Base-by-base conservation (phyloP, 2,329 filamentous ascomycete genomes). In the Ploettnerulaceae sp. region DNA sequence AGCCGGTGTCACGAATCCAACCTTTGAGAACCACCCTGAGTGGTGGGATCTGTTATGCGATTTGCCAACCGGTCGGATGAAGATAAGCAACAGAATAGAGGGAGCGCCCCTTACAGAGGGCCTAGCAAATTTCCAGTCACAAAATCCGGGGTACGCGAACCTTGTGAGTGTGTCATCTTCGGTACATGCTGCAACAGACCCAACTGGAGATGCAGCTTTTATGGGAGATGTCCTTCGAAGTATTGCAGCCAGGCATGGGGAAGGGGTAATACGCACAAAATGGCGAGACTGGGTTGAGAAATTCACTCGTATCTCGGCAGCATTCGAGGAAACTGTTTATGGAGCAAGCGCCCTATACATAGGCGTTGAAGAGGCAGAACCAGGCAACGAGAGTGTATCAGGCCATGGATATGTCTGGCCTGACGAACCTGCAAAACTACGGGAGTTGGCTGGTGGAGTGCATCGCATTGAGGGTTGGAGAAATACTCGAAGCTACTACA, bases 1-100 rank as follows among this genome's bases (percentile, higher is more conserved):
- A 59, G 93, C 93, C 2, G 93, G 93, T 47, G 93, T 98, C 31
- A 98, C 91, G 1, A 98, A 98, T 63, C 93, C 93, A 5, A 91
- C 89, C 0, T 98, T 98, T 64, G 89, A 91, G 52, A 81, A 89
- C 61, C 91, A 97, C 61, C 87, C 86, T 0, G 90, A 96, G 64
- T 98, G 93, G 93, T 98, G 93, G 93, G 93, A 98, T 67, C 70
- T 98, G 7, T 75, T 98, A 9, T 98, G 93, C 66, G 93, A 98
- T 66, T 73, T 98, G 32, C 86, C 90, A 0, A 91, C 84, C 1
- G 93, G 93, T 7, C 82, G 90, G 33, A 89, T 98, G 73, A 95
- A 93, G 68, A 97, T 98, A 61, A 95, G 88, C 61, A 88, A 79
- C 64, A 84, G 82, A 58, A 90, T 97, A 55, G 91, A 97, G 53